phyloP scores from a whole-genome alignment of 148 eudicot species.

The Silene latifolia region DNA sequence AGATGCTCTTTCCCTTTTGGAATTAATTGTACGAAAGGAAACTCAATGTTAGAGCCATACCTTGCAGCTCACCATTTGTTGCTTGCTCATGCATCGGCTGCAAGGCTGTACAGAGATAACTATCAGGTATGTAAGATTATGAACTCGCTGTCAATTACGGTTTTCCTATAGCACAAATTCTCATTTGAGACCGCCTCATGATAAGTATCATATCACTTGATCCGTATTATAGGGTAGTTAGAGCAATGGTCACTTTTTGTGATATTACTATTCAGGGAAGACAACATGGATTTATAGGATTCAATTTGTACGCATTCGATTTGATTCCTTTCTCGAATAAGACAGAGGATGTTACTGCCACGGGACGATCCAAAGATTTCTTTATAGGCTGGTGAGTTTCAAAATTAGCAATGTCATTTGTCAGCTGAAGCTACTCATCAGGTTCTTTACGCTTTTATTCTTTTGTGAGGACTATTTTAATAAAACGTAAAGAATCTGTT shows the following conservation, averaged over 20 bases:
- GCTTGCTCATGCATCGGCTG: constrained; percentile 56
- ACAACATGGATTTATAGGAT: constrained; percentile 25
- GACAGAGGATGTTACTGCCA: constrained; percentile 18
- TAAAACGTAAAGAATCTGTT: too few relatives aligned
- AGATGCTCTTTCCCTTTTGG: constrained; percentile 41
- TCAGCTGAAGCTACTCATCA: too few relatives aligned
- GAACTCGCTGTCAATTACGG: too few relatives aligned
- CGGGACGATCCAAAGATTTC: constrained; percentile 22
- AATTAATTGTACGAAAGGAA: constrained; percentile 33
- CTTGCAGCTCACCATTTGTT: constrained; percentile 47
- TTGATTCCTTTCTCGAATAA: constrained; percentile 17
- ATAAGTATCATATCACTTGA: too few relatives aligned
- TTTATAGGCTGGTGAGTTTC: constrained; percentile 28
- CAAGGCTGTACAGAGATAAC: constrained; percentile 36
- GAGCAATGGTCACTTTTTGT: too few relatives aligned
- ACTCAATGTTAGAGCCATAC: constrained; percentile 56
- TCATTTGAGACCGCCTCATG: too few relatives aligned
- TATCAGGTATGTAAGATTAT: constrained; percentile 40
- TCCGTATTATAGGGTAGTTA: too few relatives aligned
- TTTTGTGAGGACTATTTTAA: too few relatives aligned
- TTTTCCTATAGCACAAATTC: too few relatives aligned
- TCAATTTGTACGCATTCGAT: constrained; percentile 19
- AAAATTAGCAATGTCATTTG: too few relatives aligned
- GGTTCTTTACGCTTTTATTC: too few relatives aligned
- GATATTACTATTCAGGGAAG: constrained; percentile 8